Conservation (phyloP, 495 filamentous ascomycete species). For the Chaetomium fimeti region DNA sequence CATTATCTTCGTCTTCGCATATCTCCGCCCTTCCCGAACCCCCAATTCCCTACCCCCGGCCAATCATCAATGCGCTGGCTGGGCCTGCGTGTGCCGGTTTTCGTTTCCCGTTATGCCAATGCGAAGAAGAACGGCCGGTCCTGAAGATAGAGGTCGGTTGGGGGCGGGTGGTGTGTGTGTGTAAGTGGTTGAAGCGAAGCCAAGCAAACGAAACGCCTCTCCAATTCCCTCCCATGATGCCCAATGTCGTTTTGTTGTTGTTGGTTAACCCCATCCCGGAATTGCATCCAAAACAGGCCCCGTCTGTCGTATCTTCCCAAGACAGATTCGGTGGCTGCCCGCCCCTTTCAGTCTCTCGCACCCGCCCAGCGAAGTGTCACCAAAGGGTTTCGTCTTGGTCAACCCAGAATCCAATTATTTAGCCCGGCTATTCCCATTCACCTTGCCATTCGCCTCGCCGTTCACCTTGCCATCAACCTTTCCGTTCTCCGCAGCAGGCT, state of each 20-base stretch:
- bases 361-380: conserved; percentile 9
- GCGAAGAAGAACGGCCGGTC: background rate
- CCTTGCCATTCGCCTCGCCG: background rate
- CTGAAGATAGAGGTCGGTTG: background rate
- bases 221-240: background rate
- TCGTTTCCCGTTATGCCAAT: background rate
- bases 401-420: background rate
- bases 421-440: background rate
- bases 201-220: conserved; percentile 4
- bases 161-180: background rate
- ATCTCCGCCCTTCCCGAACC: background rate
- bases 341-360: background rate
- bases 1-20: conserved; percentile 2
- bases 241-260: background rate
- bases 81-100: background rate
- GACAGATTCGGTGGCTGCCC: background rate
- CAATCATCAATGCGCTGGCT: background rate
- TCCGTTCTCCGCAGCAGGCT: background rate
- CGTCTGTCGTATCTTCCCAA: conserved; percentile 9
- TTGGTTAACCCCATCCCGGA: background rate
- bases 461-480: background rate
- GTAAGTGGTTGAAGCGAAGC: background rate
- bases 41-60: too few relatives aligned
- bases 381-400: background rate
- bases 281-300: conserved; percentile 1